These are phyloP conservation scores for Candolleomyces efflorescens DNA, from an alignment of 768 basidiomycete genomes.

Conservation along the genomic window DNA sequence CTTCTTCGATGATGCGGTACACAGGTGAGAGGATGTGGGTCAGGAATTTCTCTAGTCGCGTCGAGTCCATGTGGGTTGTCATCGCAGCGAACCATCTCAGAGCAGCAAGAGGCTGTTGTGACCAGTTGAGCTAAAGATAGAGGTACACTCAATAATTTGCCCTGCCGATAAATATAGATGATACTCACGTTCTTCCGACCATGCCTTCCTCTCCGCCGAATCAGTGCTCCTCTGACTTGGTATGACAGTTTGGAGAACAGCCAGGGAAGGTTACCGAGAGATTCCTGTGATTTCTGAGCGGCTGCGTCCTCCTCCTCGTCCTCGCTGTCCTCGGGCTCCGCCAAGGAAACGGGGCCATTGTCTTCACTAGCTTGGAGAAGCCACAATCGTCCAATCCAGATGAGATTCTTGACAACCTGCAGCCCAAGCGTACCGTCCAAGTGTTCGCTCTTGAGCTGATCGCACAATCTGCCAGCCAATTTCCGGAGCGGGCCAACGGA, in stretches of 20 bases:
- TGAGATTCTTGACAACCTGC: constrained; percentile 90
- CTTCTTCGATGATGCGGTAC: constrained; percentile 85
- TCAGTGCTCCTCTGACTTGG: constrained; percentile 73
- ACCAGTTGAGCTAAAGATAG: constrained; percentile 67
- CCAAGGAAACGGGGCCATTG: constrained; percentile 25
- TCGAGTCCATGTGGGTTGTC: constrained; percentile 61
- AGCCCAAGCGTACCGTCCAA: constrained; percentile 68
- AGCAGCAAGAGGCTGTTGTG: constrained; percentile 71
- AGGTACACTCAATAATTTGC: not conserved
- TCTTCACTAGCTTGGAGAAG: constrained; percentile 31
- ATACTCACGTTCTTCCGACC: constrained; percentile 36
- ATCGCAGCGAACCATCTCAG: constrained; percentile 96
- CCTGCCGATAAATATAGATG: not conserved
- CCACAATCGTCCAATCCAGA: constrained; percentile 83
- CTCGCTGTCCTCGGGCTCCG: constrained; percentile 16
- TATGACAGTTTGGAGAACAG: constrained; percentile 93
- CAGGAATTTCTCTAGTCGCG: constrained; percentile 61
- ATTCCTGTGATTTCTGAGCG: constrained; percentile 22
- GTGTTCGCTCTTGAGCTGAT: constrained; percentile 79
- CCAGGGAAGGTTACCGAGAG: constrained; percentile 65
- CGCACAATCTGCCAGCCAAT: constrained; percentile 65
- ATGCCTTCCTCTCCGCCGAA: constrained; percentile 55
- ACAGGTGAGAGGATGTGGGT: constrained; percentile 84
- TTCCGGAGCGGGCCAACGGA: constrained; percentile 58
- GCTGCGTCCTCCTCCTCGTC: constrained; percentile 19